Percentiles rank a stretch among this genome's conserved stretches.
Evolutionary conservation across 2,329 filamentous ascomycete species (phyloP).

Genomic region (Geosmithia morbida): DNA sequence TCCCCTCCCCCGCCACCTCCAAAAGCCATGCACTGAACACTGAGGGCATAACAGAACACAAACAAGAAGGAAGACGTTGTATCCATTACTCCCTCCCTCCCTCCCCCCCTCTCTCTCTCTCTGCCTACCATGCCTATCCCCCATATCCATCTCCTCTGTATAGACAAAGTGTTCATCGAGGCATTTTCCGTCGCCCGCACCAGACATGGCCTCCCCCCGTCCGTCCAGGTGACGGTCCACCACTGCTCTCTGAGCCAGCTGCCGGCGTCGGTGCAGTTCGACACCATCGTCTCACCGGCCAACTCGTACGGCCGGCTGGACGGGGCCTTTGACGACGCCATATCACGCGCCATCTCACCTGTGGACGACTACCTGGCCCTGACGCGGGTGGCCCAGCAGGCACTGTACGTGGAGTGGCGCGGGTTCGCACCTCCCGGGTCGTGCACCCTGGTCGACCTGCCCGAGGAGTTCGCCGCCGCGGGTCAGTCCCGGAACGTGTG

Average conservation of each 20-base stretch:
- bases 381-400: constrained; percentile 25
- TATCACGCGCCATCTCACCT: constrained; percentile 31
- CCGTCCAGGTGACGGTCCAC: constrained; percentile 18
- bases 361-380: constrained; percentile 28
- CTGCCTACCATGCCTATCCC: constrained; percentile 1
- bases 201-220: constrained; percentile 14
- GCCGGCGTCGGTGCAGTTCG: constrained; percentile 19
- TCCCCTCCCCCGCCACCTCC: too few species aligned
- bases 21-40: too few species aligned
- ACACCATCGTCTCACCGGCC: constrained; percentile 36
- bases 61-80: too few species aligned
- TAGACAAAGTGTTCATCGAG: constrained; percentile 11
- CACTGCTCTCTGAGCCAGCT: constrained; percentile 22
- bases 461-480: constrained; percentile 14
- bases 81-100: too few species aligned
- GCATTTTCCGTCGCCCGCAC: constrained; percentile 22
- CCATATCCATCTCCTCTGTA: constrained; percentile 4
- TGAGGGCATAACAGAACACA: too few species aligned
- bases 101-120: too few species aligned
- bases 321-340: constrained; percentile 39
- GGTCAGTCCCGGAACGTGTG: constrained; percentile 18
- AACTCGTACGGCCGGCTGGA: constrained; percentile 40
- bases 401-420: constrained; percentile 28
- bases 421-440: constrained; percentile 35
- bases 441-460: constrained; percentile 31